phyloP scores from a whole-genome alignment of 2,329 filamentous ascomycete species.

The Epichloe elymi region DNA sequence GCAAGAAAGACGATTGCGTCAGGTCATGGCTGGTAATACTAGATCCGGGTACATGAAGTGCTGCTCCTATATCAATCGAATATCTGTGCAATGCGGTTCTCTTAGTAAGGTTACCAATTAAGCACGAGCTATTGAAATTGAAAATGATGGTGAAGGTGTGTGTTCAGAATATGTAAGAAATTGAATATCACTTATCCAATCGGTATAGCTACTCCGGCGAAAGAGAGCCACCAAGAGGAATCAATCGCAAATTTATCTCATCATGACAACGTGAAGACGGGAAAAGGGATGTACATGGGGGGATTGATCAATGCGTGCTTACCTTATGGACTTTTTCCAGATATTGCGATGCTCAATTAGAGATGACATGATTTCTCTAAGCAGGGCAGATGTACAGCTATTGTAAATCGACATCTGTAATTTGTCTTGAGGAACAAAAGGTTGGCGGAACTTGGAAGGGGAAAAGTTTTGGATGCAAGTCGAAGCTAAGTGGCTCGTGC shows the following conservation, averaged over 20 bases:
- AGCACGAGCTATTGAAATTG: not conserved
- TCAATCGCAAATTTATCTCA: constrained; percentile 99
- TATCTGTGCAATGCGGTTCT: no score
- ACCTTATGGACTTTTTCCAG: not conserved
- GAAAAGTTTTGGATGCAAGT: not conserved
- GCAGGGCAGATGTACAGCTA: not conserved
- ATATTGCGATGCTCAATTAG: not conserved
- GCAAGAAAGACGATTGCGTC: no score
- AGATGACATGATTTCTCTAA: not conserved
- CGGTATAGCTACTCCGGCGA: constrained; percentile 81
- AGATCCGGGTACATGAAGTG: no score
- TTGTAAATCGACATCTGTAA: no score
- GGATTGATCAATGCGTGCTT: not conserved
- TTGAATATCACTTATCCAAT: constrained; percentile 69
- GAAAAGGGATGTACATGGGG: constrained; percentile 1
- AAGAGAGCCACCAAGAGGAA: constrained; percentile 67
- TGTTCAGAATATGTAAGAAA: constrained; percentile 98
- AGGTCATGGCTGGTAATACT: no score
- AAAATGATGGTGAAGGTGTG: constrained; percentile 9
- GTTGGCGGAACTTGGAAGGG: rapidly evolving
- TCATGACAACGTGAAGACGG: constrained; percentile 39
- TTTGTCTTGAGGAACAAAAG: not conserved
- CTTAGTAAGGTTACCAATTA: no score
- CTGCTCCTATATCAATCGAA: no score
- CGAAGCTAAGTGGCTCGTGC: constrained; percentile 1